phyloP scores from a whole-genome alignment of 768 basidiomycete genomes.

The Russula lepida region DNA sequence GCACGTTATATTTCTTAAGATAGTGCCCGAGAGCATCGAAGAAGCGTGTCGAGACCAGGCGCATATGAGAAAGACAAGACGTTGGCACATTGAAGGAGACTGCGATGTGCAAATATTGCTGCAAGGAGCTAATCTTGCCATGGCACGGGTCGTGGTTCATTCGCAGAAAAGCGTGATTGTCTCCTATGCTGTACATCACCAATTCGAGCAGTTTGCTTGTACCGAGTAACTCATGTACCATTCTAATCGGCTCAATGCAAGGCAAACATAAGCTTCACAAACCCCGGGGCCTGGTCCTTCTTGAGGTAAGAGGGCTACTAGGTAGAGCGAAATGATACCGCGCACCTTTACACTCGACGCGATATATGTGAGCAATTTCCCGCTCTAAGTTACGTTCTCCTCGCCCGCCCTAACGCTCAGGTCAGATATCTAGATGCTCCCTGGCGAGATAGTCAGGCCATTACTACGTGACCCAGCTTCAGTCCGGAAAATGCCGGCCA shows the following conservation, averaged over 20 bases:
- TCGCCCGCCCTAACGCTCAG: conserved; percentile 66
- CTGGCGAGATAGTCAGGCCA: conserved; percentile 43
- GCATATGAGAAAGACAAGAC: too few relatives aligned
- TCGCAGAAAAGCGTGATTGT: conserved; percentile 83
- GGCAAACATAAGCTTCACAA: too few relatives aligned
- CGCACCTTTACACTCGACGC: conserved; percentile 82
- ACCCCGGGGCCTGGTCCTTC: conserved; percentile 72
- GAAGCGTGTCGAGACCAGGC: too few relatives aligned
- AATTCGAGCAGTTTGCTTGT: too few relatives aligned
- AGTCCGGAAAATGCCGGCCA: conserved; percentile 4
- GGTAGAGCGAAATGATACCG: background rate
- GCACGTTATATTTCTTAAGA: too few relatives aligned
- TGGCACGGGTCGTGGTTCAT: conserved; percentile 86
- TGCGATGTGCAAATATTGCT: conserved; percentile 70
- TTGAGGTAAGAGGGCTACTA: conserved; percentile 29
- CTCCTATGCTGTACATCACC: conserved; percentile 86
- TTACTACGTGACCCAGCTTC: conserved; percentile 6
- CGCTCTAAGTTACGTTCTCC: conserved; percentile 40
- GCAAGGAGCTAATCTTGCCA: conserved; percentile 68
- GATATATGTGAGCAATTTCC: conserved; percentile 53
- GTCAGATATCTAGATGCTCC: conserved; percentile 42
- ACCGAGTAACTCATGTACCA: too few relatives aligned
- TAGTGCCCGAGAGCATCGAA: too few relatives aligned
- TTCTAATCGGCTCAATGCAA: too few relatives aligned
- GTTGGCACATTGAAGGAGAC: too few relatives aligned